A percentile compares a stretch with the other conserved stretches of the same genome.
Conservation (phyloP, 176 grass and related monocot species). For the Lolium rigidum region DNA sequence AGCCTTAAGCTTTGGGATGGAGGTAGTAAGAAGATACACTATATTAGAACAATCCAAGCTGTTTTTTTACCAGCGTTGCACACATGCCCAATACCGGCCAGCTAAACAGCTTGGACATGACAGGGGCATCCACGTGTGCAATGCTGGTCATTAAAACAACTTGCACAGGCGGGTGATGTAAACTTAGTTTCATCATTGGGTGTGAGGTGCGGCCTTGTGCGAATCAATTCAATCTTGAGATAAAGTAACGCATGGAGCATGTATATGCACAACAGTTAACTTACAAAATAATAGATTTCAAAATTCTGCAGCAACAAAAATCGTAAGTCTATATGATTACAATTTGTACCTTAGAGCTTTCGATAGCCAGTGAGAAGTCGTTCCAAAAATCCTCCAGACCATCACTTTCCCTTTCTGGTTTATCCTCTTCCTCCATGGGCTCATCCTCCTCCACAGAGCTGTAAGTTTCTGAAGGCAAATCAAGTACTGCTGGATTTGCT, state of each 20-base stretch:
- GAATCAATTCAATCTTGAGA: slow-evolving; percentile 25
- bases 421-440: slow-evolving; percentile 50
- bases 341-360: slow-evolving; percentile 80
- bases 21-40: too few relatives aligned
- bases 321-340: slow-evolving; percentile 6
- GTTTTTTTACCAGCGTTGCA: not conserved
- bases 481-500: slow-evolving; percentile 23
- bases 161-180: too few relatives aligned
- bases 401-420: slow-evolving; percentile 62
- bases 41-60: not conserved
- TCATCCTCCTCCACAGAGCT: slow-evolving; percentile 43
- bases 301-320: slow-evolving; percentile 14
- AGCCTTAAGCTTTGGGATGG: too few relatives aligned
- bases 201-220: not conserved
- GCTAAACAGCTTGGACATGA: too few relatives aligned
- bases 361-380: slow-evolving; percentile 84
- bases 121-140: too few relatives aligned
- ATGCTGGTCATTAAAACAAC: not conserved
- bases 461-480: slow-evolving; percentile 43
- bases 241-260: slow-evolving; percentile 6
- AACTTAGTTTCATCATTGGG: too few relatives aligned
- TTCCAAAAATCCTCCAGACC: slow-evolving; percentile 90
- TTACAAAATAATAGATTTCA: slow-evolving; percentile 19
- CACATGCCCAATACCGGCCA: too few relatives aligned
- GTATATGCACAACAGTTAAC: slow-evolving; percentile 29